Conservation (phyloP, 2,329 filamentous ascomycete genomes). For the Pseudofabraea citricarpa region DNA sequence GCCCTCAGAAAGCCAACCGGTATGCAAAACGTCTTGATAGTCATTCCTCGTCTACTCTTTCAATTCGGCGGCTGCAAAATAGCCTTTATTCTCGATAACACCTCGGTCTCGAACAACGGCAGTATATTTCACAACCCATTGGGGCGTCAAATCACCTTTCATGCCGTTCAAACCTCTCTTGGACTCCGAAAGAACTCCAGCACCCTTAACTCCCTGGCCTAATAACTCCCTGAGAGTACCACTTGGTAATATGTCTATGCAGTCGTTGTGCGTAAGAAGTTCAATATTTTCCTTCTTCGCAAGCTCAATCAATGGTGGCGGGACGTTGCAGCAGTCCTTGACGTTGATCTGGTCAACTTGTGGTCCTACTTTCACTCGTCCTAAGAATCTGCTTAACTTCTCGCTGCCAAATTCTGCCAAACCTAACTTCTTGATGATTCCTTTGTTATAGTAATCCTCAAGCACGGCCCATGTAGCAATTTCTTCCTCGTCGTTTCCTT, state of each 20-base stretch:
- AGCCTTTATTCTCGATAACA: conserved; percentile 97
- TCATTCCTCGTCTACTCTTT: conserved; percentile 19
- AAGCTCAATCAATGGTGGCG: conserved; percentile 76
- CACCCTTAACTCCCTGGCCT: conserved; percentile 65
- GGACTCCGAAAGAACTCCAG: conserved; percentile 62
- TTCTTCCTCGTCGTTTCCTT: conserved; percentile 64
- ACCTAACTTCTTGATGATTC: conserved; percentile 71
- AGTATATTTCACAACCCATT: conserved; percentile 97
- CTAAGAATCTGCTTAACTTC: conserved; percentile 73
- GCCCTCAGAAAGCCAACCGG: neutral
- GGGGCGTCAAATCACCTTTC: conserved; percentile 72
- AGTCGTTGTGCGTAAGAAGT: conserved; percentile 89
- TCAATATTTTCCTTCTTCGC: conserved; percentile 83
- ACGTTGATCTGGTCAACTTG: conserved; percentile 95
- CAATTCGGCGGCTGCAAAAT: conserved; percentile 82
- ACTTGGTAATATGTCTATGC: conserved; percentile 81
- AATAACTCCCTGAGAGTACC: conserved; percentile 83
- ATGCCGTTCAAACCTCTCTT: conserved; percentile 48
- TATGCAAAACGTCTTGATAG: neutral
- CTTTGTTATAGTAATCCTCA: conserved; percentile 67
- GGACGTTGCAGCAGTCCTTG: conserved; percentile 92
- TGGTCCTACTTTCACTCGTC: conserved; percentile 65
- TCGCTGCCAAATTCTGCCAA: conserved; percentile 88
- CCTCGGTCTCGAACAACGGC: conserved; percentile 90
- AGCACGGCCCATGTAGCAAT: conserved; percentile 65